Base-by-base conservation (phyloP, 2,329 filamentous ascomycete genomes). In the Ramichloridium luteum region DNA sequence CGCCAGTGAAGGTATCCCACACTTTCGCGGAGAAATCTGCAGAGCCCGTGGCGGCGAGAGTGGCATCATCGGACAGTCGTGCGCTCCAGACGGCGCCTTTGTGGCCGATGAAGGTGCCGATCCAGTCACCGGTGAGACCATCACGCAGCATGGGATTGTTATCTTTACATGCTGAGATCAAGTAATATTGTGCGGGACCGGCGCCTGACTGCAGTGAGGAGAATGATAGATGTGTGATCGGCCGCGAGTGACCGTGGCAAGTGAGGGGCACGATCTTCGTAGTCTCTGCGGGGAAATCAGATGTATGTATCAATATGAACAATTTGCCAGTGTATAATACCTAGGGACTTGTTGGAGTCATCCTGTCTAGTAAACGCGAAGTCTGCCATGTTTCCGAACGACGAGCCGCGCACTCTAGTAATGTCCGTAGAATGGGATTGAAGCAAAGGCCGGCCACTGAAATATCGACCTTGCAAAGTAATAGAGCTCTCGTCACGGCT, bases 31-130 rank as follows among this genome's bases (percentile, higher is more conserved):
- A 39, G 57, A 98, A 98, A 57, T 98, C 90, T 30, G 90, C 90
- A 30, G 86, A 92, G 28, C 83, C 90, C 18, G 92, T 96, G 6
- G 86, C 90, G 35, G 90, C 88, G 28, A 85, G 77, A 15, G 74
- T 76, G 25, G 85, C 83, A 60, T 96, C 85, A 13, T 82, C 77
- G 32, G 85, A 93, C 20, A 98, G 69, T 47, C 86, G 75, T 32
- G 86, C 83, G 62, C 94, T 86, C 85, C 90, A 98, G 38, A 96
- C 88, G 22, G 90, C 90, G 41, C 90, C 90, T 62, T 98, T 96
- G 65, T 98, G 90, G 25, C 90, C 90, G 49, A 98, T 79, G 55
- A 96, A 96, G 22, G 90, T 96, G 29, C 90, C 90, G 47, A 96
- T 96, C 81, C 86, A 94, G 58, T 94, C 86, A 37, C 90, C 90